phyloP scores from a whole-genome alignment of 345 rosid species.

The Schrenkiella parvula region DNA sequence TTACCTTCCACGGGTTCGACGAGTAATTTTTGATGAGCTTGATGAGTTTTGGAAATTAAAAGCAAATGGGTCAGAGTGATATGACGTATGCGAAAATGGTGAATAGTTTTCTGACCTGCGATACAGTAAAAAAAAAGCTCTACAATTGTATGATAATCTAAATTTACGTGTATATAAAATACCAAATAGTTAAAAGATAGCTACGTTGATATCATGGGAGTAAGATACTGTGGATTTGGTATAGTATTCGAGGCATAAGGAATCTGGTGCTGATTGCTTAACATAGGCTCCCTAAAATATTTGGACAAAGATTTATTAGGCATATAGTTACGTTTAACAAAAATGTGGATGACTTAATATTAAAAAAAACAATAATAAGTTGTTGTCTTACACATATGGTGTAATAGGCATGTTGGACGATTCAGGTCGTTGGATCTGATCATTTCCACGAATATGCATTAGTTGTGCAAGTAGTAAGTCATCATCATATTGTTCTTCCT shows the following conservation, averaged over 20 bases:
- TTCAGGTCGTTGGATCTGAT: conserved; percentile 10
- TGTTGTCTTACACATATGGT: conserved; percentile 12
- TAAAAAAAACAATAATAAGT: neutral
- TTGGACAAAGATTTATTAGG: neutral
- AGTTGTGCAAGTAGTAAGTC: neutral
- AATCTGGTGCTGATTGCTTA: neutral
- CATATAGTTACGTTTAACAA: neutral
- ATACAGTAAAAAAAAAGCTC: neutral
- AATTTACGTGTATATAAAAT: neutral
- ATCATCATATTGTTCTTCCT: neutral
- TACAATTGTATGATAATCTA: neutral
- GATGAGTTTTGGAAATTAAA: conserved; percentile 6
- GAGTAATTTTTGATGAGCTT: neutral
- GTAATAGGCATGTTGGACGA: neutral
- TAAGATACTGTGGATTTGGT: neutral
- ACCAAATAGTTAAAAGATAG: neutral
- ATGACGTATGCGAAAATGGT: neutral
- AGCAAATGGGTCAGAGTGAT: neutral
- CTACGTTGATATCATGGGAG: conserved; percentile 11
- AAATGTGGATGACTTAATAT: neutral
- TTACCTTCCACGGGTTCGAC: conserved; percentile 24
- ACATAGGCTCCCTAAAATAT: neutral
- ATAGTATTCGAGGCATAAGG: neutral
- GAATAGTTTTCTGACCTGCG: conserved; percentile 1
- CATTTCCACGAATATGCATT: neutral